Percentiles rank a stretch among this genome's conserved stretches.
phyloP scores from a whole-genome alignment of 2,329 filamentous ascomycete genomes.

The Trichoderma semiorbis region DNA sequence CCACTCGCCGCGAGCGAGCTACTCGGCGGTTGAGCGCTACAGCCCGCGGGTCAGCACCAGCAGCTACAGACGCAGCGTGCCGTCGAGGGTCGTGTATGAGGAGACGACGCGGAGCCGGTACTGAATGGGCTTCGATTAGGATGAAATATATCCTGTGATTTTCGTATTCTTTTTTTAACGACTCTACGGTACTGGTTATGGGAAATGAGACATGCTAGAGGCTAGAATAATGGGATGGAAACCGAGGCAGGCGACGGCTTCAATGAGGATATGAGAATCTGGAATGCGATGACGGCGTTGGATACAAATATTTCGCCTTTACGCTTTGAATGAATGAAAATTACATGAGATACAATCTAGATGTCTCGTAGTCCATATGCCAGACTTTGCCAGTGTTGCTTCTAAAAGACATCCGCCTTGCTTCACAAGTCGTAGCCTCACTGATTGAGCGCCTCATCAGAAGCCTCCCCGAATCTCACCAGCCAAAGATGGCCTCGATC shows the following conservation, averaged over 20 bases:
- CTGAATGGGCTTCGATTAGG: not conserved
- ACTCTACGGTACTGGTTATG: not conserved
- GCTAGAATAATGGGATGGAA: not conserved
- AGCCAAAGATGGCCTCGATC: not conserved
- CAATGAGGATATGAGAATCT: not conserved
- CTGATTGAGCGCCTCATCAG: not conserved
- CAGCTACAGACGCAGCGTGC: conserved; percentile 13
- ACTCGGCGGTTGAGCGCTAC: conserved; percentile 40
- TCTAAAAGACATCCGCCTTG: not conserved
- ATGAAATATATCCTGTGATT: not conserved
- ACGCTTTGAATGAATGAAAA: not conserved
- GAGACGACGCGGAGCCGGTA: conserved; percentile 36
- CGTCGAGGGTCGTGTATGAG: conserved; percentile 38
- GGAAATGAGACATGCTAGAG: not conserved
- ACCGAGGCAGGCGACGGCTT: not conserved
- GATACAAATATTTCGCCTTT: not conserved
- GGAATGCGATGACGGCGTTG: not conserved
- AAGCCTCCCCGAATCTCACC: not conserved
- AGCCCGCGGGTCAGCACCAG: conserved; percentile 39
- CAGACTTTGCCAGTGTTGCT: not conserved
- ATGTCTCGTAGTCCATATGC: not conserved
- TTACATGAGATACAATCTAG: too few relatives aligned
- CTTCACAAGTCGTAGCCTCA: not conserved
- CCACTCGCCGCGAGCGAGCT: conserved; percentile 42
- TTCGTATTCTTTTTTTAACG: not conserved